Evolutionary conservation across 768 basidiomycete genomes (phyloP).

Genomic region (Hydnomerulius pinastri): DNA sequence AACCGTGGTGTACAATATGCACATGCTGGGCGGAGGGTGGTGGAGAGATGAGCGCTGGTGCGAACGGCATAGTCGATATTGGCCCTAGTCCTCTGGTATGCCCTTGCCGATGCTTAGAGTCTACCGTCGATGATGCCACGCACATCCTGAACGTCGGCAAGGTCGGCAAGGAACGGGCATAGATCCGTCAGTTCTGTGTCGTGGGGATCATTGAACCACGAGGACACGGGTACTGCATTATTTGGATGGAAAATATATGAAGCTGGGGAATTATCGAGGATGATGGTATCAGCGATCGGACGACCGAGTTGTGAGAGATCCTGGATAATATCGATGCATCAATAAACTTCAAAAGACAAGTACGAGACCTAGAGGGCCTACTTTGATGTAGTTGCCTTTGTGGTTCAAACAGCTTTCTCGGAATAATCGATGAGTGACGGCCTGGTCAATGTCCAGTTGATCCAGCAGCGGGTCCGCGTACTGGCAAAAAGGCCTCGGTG

Average conservation of each 20-base stretch:
- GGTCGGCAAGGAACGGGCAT: constrained; percentile 90
- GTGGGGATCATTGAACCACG: constrained; percentile 99
- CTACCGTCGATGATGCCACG: constrained; percentile 89
- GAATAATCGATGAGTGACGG: constrained; percentile 93
- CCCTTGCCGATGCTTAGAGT: constrained; percentile 59
- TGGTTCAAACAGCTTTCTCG: constrained; percentile 99
- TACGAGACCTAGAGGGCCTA: constrained; percentile 32
- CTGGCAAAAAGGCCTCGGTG: constrained; percentile 43
- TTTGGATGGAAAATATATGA: constrained; percentile 99
- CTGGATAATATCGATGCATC: constrained; percentile 45
- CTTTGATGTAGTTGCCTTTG: constrained; percentile 99
- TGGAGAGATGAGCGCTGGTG: no score
- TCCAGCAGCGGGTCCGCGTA: constrained; percentile 99
- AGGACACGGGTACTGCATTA: constrained; percentile 98
- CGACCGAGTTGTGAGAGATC: constrained; percentile 97
- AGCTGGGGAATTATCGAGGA: constrained; percentile 98
- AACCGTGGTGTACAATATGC: no score
- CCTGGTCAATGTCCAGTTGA: constrained; percentile 90
- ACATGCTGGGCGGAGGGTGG: no score
- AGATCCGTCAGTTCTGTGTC: constrained; percentile 97
- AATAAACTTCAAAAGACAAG: background rate
- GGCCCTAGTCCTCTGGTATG: no score
- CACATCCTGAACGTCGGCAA: constrained; percentile 84
- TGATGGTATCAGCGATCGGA: constrained; percentile 91
- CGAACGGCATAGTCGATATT: no score